Percentiles rank a stretch among this genome's conserved stretches.
Conservation (phyloP, 2,329 filamentous ascomycete genomes). For the Elsinoe batatas region DNA sequence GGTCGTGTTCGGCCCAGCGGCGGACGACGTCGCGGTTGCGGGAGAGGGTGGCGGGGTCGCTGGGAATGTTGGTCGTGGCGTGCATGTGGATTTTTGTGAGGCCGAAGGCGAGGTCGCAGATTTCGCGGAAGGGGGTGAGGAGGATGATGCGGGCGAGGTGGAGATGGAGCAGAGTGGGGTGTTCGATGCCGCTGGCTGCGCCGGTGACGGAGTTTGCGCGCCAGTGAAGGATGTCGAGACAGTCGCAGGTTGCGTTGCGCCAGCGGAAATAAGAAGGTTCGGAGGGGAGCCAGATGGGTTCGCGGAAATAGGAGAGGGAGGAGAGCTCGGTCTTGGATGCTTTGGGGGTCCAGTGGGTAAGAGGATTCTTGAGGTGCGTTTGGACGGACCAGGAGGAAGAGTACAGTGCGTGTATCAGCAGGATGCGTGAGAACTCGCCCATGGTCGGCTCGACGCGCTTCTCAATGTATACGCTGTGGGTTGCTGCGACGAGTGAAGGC, state of each 20-base stretch:
- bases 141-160: constrained; percentile 46
- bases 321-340: constrained; percentile 15
- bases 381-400: constrained; percentile 41
- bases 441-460: constrained; percentile 36
- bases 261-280: constrained; percentile 40
- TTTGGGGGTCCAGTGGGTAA: constrained; percentile 30
- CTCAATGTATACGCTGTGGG: constrained; percentile 41
- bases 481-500: constrained; percentile 32
- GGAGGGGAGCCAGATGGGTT: constrained; percentile 36
- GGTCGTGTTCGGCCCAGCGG: constrained; percentile 43
- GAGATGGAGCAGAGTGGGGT: constrained; percentile 46
- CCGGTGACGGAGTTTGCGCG: constrained; percentile 44
- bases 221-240: constrained; percentile 50
- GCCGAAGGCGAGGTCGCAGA: constrained; percentile 34
- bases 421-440: constrained; percentile 40
- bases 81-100: constrained; percentile 20
- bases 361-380: constrained; percentile 34
- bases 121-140: constrained; percentile 39
- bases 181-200: constrained; percentile 41
- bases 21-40: constrained; percentile 27
- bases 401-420: constrained; percentile 43
- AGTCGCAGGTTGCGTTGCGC: constrained; percentile 39
- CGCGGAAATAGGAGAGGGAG: constrained; percentile 13
- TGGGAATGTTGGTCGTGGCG: constrained; percentile 4
- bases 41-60: constrained; percentile 11